Evolutionary conservation across 2,329 filamentous ascomycete species (phyloP), one percentile per base, ranked within the genome.

Genomic region (Colletotrichum sp.): DNA sequence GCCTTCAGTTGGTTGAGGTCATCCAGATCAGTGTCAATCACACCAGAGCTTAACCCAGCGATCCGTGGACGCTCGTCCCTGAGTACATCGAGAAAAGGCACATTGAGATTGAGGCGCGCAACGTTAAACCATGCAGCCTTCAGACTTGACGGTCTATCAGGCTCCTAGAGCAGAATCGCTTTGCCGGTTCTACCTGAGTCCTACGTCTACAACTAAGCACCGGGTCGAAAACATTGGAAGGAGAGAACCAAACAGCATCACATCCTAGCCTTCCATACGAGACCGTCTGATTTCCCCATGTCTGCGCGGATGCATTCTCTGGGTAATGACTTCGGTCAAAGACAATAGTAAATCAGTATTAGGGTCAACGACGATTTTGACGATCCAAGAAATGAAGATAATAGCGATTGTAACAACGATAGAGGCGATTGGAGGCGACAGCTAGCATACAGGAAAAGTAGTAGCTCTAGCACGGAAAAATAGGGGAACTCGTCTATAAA

Each of bases 241-340:
- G 8, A 2, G 36, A 18, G 36, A 18, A 9, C 1, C 16, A 18
- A 18, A 18, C 8, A 44, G 1, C 15, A 9, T 44, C 36, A 44
- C 36, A 16, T 3, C 36, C 16, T 44, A 44, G 36, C 4, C 16
- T 18, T 44, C 16, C n/a, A 52, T 8, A 21, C 12, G 4, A 52
- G 44, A 8, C 6, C 44, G 10, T 52, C 6, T 13, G 10, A 52
- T 21, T 49, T 21, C 1, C n/a, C 18, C n/a, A 13, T 49, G 10
- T 49, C n/a, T 49, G 18, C 44, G n/a, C 4, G 10, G 18, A 0
- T 13, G 1, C 3, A 21, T 21, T 13, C n/a, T n/a, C n/a, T n/a
- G 10, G 1, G 9, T 49, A 21, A n/a, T 49, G 9, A 21, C n/a
- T n/a, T 13, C 10, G n/a, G 12, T 21, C n/a, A 12, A 13, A n/a